Percentiles rank a stretch among this genome's conserved stretches.
Conservation (phyloP, 129 eudicot species). For the Saussurea involucrata region DNA sequence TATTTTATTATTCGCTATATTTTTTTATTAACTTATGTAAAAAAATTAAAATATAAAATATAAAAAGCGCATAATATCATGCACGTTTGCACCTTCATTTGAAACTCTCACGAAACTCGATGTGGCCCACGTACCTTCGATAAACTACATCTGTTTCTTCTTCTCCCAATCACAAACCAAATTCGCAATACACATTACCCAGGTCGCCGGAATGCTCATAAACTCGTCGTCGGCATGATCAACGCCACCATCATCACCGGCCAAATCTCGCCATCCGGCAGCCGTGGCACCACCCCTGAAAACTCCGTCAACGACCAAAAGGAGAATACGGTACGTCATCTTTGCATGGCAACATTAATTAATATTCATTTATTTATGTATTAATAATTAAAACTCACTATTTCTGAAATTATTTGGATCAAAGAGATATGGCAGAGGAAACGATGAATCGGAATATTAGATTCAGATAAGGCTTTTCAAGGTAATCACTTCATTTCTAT, state of each 20-base stretch:
- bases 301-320: slow-evolving; percentile 41
- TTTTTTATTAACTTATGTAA: too few species aligned
- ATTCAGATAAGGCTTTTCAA: slow-evolving; percentile 25
- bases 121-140: slow-evolving; percentile 1
- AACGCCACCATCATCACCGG: slow-evolving; percentile 15
- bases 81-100: not conserved
- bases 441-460: slow-evolving; percentile 32
- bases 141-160: slow-evolving; percentile 11
- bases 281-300: slow-evolving; percentile 20
- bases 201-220: not conserved
- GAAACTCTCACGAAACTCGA: not conserved
- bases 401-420: slow-evolving; percentile 51
- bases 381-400: slow-evolving; percentile 19
- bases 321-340: slow-evolving; percentile 48
- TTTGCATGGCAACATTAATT: not conserved
- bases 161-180: slow-evolving; percentile 1
- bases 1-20: too few species aligned
- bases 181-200: not conserved
- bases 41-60: not conserved
- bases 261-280: slow-evolving; percentile 22
- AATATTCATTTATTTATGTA: not conserved
- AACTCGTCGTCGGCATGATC: not conserved
- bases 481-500: slow-evolving; percentile 6
- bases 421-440: slow-evolving; percentile 29
- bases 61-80: not conserved